phyloP scores from a whole-genome alignment of 2,329 filamentous ascomycete genomes.

The Penicillium sp. region DNA sequence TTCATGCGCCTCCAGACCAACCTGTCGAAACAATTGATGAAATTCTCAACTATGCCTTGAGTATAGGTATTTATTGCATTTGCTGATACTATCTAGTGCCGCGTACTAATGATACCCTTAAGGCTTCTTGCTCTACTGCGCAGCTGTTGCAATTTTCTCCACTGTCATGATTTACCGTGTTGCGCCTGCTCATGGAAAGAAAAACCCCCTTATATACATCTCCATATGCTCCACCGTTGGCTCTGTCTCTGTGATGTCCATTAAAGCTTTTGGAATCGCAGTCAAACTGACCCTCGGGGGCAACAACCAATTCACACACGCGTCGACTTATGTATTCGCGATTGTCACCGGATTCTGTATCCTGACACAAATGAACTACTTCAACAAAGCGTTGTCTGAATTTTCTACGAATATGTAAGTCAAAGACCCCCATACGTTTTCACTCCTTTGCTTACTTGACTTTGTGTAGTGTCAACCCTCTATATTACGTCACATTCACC shows the following conservation, averaged over 20 bases:
- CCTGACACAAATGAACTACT: conserved; percentile 99
- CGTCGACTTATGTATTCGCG: conserved; percentile 95
- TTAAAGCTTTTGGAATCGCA: conserved; percentile 97
- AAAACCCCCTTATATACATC: conserved; percentile 92
- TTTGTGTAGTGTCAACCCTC: conserved; percentile 72
- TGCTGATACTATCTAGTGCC: neutral
- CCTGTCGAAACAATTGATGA: conserved; percentile 88
- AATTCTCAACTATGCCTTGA: conserved; percentile 84
- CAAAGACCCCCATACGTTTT: neutral
- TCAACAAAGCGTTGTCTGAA: conserved; percentile 96
- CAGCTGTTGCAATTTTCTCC: conserved; percentile 76
- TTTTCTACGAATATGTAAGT: conserved; percentile 96
- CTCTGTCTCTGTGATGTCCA: conserved; percentile 96
- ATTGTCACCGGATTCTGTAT: conserved; percentile 93
- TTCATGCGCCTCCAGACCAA: conserved; percentile 92
- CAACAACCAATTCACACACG: conserved; percentile 91
- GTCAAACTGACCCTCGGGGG: conserved; percentile 90
- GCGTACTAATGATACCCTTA: conserved; percentile 8
- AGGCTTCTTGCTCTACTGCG: conserved; percentile 89
- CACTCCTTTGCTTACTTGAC: neutral
- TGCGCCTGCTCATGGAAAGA: conserved; percentile 83
- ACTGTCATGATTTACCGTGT: conserved; percentile 95
- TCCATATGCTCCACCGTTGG: conserved; percentile 97
- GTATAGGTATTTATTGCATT: conserved; percentile 65
- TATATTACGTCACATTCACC: conserved; percentile 97